Conservation (phyloP, 1,284 basidiomycete genomes). For the Anthracocystis panici-leucophaei region DNA sequence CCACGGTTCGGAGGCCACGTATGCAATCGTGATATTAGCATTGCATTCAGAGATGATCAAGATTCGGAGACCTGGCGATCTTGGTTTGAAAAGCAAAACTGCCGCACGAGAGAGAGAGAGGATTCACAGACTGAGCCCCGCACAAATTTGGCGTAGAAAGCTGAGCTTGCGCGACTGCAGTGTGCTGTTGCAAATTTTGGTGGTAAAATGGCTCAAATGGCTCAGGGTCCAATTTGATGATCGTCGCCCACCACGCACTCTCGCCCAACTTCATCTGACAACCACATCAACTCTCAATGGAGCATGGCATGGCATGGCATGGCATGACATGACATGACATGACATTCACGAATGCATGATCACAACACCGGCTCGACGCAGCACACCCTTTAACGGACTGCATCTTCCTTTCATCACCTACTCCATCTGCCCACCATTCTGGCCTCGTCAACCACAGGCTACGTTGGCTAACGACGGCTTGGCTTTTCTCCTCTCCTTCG, state of each 20-base stretch:
- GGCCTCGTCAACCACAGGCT: background rate
- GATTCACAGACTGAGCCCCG: background rate
- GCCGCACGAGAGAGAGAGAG: constrained; percentile 2
- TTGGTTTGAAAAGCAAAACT: background rate
- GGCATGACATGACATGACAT: no score
- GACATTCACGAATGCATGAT: background rate
- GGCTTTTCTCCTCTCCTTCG: background rate
- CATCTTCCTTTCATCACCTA: no score
- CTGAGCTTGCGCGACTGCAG: no score
- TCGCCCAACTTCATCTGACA: background rate
- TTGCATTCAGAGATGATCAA: background rate
- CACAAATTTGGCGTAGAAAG: background rate
- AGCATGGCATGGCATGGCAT: no score
- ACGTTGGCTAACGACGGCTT: background rate
- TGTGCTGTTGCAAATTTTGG: no score
- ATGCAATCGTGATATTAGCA: no score
- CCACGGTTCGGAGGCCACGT: no score
- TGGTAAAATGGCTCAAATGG: background rate
- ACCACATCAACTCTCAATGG: background rate
- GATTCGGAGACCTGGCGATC: background rate
- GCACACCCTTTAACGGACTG: no score
- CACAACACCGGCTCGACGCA: background rate
- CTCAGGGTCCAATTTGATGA: constrained; percentile 1
- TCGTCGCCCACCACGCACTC: background rate
- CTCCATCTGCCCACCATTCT: background rate